Conservation (phyloP, 2,329 filamentous ascomycete species). For the Monilinia vaccinii-corymbosi region DNA sequence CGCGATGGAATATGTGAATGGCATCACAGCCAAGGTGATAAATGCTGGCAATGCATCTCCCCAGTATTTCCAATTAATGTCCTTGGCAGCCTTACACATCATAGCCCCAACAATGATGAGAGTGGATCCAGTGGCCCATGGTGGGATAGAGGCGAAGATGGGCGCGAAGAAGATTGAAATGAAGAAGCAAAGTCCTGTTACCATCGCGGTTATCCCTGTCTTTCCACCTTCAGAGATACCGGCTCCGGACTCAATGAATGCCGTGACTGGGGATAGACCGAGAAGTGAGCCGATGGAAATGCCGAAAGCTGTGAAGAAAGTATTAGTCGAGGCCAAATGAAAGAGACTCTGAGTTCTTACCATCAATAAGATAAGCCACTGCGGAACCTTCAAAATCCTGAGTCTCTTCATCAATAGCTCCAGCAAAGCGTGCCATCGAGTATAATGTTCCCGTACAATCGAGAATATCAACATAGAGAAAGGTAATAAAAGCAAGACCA, state of each 20-base stretch:
- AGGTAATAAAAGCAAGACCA: conserved; percentile 75
- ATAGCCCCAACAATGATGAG: conserved; percentile 76
- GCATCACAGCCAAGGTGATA: conserved; percentile 76
- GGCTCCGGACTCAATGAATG: conserved; percentile 82
- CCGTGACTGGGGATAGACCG: conserved; percentile 72
- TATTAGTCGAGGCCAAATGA: neutral
- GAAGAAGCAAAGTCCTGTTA: conserved; percentile 75
- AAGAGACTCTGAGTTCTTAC: neutral
- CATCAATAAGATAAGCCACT: conserved; percentile 72
- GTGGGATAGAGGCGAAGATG: conserved; percentile 81
- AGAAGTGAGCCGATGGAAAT: conserved; percentile 75
- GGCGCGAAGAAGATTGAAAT: conserved; percentile 83
- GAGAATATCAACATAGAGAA: conserved; percentile 83
- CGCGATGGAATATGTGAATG: conserved; percentile 82
- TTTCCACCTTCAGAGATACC: conserved; percentile 82
- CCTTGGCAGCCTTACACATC: conserved; percentile 68
- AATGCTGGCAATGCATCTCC: conserved; percentile 80
- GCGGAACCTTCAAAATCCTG: conserved; percentile 83
- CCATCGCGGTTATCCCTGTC: conserved; percentile 77
- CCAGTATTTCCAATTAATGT: conserved; percentile 84
- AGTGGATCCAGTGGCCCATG: conserved; percentile 82
- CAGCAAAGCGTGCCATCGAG: conserved; percentile 78
- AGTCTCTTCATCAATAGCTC: conserved; percentile 70
- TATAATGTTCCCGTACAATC: conserved; percentile 82
- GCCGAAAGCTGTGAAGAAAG: conserved; percentile 42